These are phyloP conservation scores for Pleurotus pulmonarius DNA, from an alignment of 768 basidiomycete genomes.

Conservation along the genomic window DNA sequence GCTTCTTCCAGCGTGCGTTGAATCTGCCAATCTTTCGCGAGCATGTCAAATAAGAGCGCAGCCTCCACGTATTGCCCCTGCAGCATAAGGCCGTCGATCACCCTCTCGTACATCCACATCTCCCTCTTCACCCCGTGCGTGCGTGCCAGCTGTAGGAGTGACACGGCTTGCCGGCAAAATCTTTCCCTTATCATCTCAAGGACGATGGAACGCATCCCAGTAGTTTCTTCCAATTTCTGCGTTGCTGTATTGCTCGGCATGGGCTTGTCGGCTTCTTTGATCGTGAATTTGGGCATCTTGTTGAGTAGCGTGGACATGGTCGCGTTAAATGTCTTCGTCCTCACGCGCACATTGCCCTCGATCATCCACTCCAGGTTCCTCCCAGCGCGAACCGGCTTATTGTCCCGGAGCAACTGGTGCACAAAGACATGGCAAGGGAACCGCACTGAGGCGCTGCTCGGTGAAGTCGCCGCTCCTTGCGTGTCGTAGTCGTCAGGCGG, in stretches of 20 bases:
- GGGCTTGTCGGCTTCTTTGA: background rate
- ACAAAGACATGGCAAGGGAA: background rate
- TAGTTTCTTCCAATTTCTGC: background rate
- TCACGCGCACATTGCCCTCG: background rate
- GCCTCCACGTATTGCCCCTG: background rate
- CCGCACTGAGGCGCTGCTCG: background rate
- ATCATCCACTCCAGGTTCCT: background rate
- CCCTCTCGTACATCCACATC: slow-evolving; percentile 2
- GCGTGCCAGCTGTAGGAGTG: background rate
- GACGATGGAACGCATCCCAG: background rate
- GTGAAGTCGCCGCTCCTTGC: too few relatives aligned
- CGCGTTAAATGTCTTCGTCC: background rate
- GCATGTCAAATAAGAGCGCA: background rate
- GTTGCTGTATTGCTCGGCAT: background rate
- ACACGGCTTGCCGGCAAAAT: background rate
- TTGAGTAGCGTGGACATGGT: background rate
- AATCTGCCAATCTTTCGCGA: slow-evolving; percentile 2
- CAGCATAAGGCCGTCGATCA: background rate
- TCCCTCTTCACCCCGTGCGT: background rate
- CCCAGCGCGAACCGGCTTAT: background rate
- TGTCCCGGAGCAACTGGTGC: background rate
- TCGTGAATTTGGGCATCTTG: background rate
- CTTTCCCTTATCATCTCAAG: background rate
- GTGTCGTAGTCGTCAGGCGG: too few relatives aligned
- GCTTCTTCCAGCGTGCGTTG: background rate